Base-by-base conservation (phyloP, 352 stramenopile species). In the Globisporangium radiosum region DNA sequence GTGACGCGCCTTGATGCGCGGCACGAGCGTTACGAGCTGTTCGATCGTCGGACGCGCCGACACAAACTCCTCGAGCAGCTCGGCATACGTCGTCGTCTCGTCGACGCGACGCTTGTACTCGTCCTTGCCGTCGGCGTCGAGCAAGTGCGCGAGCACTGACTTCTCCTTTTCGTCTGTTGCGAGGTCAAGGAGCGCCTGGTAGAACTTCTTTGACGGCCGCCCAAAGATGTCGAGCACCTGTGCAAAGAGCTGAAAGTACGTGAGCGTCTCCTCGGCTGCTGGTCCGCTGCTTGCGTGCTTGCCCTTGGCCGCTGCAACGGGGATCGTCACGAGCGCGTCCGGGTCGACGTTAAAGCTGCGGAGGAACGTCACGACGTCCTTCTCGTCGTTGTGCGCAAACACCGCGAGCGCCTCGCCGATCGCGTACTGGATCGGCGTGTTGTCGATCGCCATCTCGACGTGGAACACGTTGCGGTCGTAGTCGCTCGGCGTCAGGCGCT, bases 391-490 rank as follows among this genome's bases (percentile, higher is more conserved):
- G 65, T 94, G 82, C 5, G 76, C 78, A 64, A 92, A 95, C 53
- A 95, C 80, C 11, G 80, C 84, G 13, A 95, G 68, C 45, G 86
- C 85, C 47, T 94, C 86, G 56, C 86, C 86, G 56, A 92, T 92
- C 51, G 76, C 72, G 78, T 95, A 95, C 76, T 82, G 78, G 66
- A 95, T 87, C 40, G 66, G 68, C 17, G 77, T 89, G 69, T 84
- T 83, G 19, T 63, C 85, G 53, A 87, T 92, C 70, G 94, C 86
- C 73, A 95, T 90, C 59, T 91, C 82, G 50, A 94, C 57, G 67
- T 94, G 86, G 71, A 92, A 91, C 42, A 95, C 86, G 64, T 95
- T 91, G 43, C 86, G 82, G 61, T 73, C 78, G 72, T 95, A 95
- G 63, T 90, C 81, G 11, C 56, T 59, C 0, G 86, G 86, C 14